Percentiles rank a stretch among this genome's conserved stretches.
These are phyloP conservation scores for Mycena filopes DNA, from an alignment of 768 basidiomycete genomes.

Conservation along the genomic window DNA sequence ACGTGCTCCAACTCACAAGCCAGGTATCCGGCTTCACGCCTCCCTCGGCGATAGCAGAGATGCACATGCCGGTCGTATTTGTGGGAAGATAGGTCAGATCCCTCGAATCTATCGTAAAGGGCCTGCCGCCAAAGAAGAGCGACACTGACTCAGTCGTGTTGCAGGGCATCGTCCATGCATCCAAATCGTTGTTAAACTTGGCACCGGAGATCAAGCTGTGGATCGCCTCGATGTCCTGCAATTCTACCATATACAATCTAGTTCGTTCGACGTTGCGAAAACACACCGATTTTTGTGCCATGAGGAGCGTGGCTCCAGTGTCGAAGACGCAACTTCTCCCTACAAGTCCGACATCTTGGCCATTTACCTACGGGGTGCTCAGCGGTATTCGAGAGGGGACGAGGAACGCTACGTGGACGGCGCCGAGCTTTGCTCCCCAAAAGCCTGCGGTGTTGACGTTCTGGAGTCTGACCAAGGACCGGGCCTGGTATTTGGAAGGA, in stretches of 20 bases:
- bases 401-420: constrained; percentile 44
- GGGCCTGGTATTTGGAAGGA: constrained; percentile 59
- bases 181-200: constrained; percentile 54
- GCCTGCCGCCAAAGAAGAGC: constrained; percentile 65
- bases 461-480: constrained; percentile 56
- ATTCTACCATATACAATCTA: background rate
- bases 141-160: constrained; percentile 62
- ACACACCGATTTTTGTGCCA: constrained; percentile 33
- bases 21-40: constrained; percentile 60
- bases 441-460: constrained; percentile 67
- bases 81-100: constrained; percentile 64
- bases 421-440: constrained; percentile 70
- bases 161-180: constrained; percentile 74
- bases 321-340: constrained; percentile 68
- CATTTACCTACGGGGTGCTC: constrained; percentile 47
- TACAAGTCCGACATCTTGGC: constrained; percentile 50
- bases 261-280: background rate
- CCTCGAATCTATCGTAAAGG: constrained; percentile 67
- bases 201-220: constrained; percentile 69
- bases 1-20: constrained; percentile 59
- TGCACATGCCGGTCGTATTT: constrained; percentile 63
- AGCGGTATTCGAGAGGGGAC: background rate
- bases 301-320: constrained; percentile 46
- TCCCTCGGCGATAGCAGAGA: constrained; percentile 69
- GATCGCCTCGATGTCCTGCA: constrained; percentile 63